Evolutionary conservation across 495 filamentous ascomycete genomes (phyloP).

Genomic region (Sabuloglossum arenarium): DNA sequence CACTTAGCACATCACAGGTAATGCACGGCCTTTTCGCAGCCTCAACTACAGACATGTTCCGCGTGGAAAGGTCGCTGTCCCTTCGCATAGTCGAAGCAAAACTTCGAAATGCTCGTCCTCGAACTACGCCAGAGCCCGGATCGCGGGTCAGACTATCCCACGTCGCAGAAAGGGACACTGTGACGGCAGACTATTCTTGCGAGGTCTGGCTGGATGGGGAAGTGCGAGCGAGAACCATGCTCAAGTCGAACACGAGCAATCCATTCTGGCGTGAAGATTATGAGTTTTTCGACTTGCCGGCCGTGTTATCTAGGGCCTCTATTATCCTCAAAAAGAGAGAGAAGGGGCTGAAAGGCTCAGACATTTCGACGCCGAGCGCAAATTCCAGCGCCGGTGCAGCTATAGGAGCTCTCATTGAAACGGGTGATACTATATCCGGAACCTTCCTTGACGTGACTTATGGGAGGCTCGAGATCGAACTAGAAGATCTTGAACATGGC

Average conservation of each 20-base stretch:
- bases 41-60: slow-evolving; percentile 34
- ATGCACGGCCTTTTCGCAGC: slow-evolving; percentile 12
- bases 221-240: slow-evolving; percentile 63
- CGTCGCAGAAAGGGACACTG: slow-evolving; percentile 7
- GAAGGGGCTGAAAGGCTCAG: neutral
- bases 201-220: slow-evolving; percentile 89
- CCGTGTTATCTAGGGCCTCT: neutral
- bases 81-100: slow-evolving; percentile 41
- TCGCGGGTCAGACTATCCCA: slow-evolving; percentile 1
- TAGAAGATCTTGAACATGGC: slow-evolving; percentile 63
- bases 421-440: slow-evolving; percentile 8
- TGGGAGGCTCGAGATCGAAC: slow-evolving; percentile 61
- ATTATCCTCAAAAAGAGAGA: slow-evolving; percentile 2
- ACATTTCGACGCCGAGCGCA: slow-evolving; percentile 6
- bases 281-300: slow-evolving; percentile 4
- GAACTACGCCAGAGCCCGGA: neutral
- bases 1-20: slow-evolving; percentile 9
- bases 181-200: slow-evolving; percentile 40
- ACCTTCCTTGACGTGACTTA: slow-evolving; percentile 27
- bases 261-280: slow-evolving; percentile 91
- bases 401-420: slow-evolving; percentile 22
- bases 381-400: neutral
- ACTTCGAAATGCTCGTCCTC: slow-evolving; percentile 14
- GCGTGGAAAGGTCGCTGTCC: slow-evolving; percentile 38
- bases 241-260: slow-evolving; percentile 58